Base-by-base conservation (phyloP, 768 basidiomycete genomes). In the Amanita fuliginea region DNA sequence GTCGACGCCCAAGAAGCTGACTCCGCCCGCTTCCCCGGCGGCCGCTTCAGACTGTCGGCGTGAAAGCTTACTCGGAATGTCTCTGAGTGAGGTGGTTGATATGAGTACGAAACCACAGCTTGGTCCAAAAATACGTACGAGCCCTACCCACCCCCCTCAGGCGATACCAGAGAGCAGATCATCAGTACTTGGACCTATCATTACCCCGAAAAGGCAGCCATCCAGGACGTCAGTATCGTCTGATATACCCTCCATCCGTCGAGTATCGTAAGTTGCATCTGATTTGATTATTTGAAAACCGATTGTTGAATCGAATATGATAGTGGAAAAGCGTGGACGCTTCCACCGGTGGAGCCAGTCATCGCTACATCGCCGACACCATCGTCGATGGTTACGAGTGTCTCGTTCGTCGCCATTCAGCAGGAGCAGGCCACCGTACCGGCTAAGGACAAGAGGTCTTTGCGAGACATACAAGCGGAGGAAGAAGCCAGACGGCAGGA, bases 371-470 rank as follows among this genome's bases (percentile, higher is more conserved):
- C 57, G 37, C 54, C 62, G 8, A 56, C 71, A 16, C n/a, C 50
- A 21, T 7, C 22, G 11, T 33, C 24, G 19, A 14, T 24, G 3
- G 59, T 57, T 6, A 56, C 64, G 13, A 68, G 69, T 0, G 68
- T 81, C 51, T 91, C 92, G 1, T 80, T 95, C 35, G 69, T 78
- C 0, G 88, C 83, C n/a, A 96, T 96, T 46, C 93, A 95, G 61
- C 73, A 80, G 60, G 75, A 81, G 53, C 77, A 81, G 51, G 68
- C 65, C 4, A 54, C 58, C 1, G 57, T 60, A 2, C 60, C 65
- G 5, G 59, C 60, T 4, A 76, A 74, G 52, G 77, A 77, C 53
- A 80, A 76, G 53, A 75, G 75, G 28, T 85, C 84, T 22, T 65
- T 95, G 51, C 67, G 71, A 13, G 82, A 95, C 53, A 97, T 96